Evolutionary conservation across 2,329 filamentous ascomycete species (phyloP), one percentile per base, ranked within the genome.

Genomic region (Pestalotiopsis fici): DNA sequence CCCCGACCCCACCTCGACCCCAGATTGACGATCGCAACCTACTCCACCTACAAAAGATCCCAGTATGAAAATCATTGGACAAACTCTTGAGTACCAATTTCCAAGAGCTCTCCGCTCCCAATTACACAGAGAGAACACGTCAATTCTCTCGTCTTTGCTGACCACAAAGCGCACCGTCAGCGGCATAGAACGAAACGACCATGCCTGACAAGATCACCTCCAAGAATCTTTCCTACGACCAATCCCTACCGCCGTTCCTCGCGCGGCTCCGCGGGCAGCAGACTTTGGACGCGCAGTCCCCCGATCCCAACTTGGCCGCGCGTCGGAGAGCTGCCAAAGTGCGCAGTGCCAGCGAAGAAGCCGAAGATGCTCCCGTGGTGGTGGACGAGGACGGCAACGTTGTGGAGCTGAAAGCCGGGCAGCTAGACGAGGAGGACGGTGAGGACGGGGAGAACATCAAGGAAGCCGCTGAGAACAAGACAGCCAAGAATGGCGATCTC

Each of bases 281-380:
- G 80, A 74, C 83, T 76, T 75, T 83, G 76, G 78, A 79, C 79
- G 74, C 78, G 83, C 75, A 83, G 78, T 79, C 86, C 47, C 81
- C 88, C 72, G 85, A 88, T 66, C 84, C 85, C 4, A 80, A 87
- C 55, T 80, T 88, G 47, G 82, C 85, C 1, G 81, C 80, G 5
- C 82, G 81, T 21, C 80, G 86, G 2, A 81, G 87, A n/a, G 81
- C 83, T 61, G 78, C 74, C 67, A 86, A 83, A 80, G 86, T 82
- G 79, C 85, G 84, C 43, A 88, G 87, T 18, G 87, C 82, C 68
- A 89, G 91, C 71, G 90, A 90, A 54, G 89, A 94, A 68, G 91
- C 91, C 13, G 93, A 95, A 72, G 93, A 95, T 77, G 90, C 85
- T 62, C 93, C 93, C 0, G 85, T 93, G 0, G 89, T 93, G 64